Conservation (phyloP, 208 protist genomes). For the Acanthamoeba culbertsoni region DNA sequence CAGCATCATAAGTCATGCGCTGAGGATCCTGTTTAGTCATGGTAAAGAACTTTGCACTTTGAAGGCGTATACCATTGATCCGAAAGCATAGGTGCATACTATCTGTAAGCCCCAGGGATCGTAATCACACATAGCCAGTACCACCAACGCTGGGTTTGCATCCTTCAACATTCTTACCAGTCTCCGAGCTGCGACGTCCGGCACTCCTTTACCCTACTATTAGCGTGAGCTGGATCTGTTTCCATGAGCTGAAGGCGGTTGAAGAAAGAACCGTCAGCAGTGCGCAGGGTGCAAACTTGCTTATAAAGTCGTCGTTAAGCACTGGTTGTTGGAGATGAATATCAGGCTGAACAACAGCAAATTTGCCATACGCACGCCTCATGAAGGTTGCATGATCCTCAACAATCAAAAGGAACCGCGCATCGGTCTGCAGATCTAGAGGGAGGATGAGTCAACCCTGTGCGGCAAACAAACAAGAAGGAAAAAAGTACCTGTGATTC, state of each 20-base stretch:
- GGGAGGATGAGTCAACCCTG: not conserved
- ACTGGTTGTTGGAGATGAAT: not conserved
- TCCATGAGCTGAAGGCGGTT: not conserved
- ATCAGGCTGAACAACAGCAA: no score
- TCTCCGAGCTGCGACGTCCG: not conserved
- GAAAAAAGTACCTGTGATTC: not conserved
- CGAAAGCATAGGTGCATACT: constrained; percentile 29
- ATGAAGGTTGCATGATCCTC: constrained; percentile 52
- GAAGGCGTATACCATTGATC: not conserved
- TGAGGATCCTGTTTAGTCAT: not conserved
- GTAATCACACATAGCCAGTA: constrained; percentile 29
- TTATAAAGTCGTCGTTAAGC: constrained; percentile 14
- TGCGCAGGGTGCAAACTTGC: not conserved
- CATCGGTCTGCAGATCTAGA: not conserved
- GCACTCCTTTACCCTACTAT: constrained; percentile 8
- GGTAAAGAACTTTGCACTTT: not conserved
- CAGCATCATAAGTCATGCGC: constrained; percentile 31
- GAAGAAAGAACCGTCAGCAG: not conserved
- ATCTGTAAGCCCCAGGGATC: constrained; percentile 45
- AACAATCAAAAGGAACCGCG: constrained; percentile 27
- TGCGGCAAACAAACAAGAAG: not conserved
- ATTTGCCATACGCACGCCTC: not conserved
- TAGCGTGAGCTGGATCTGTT: not conserved
- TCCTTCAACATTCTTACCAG: constrained; percentile 17
- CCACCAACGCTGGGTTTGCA: not conserved